These are phyloP conservation scores for Yamadazyma triangularis DNA, from an alignment of 1,139 yeast genomes.

Conservation along the genomic window DNA sequence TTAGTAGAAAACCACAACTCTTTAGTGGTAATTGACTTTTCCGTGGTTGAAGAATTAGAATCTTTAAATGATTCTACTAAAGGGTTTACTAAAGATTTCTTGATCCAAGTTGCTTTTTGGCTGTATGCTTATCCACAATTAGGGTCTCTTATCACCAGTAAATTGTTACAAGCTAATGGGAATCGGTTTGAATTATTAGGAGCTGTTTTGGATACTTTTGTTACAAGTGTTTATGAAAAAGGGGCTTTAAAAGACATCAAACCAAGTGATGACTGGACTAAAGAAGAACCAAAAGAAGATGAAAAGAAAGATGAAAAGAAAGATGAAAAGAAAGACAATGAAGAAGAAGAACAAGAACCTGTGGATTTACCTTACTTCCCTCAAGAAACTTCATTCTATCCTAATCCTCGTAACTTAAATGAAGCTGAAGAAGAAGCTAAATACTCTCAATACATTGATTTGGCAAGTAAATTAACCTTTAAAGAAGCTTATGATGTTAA, in stretches of 20 bases:
- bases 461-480: conserved; percentile 73
- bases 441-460: conserved; percentile 42
- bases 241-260: conserved; percentile 39
- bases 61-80: conserved; percentile 54
- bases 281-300: conserved; percentile 14
- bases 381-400: conserved; percentile 54
- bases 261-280: conserved; percentile 14
- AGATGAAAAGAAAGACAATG: conserved; percentile 15
- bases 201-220: conserved; percentile 71
- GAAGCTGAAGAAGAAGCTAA: conserved; percentile 36
- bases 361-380: conserved; percentile 48
- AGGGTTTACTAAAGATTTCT: conserved; percentile 73
- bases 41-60: conserved; percentile 51
- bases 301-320: conserved; percentile 17
- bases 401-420: conserved; percentile 49
- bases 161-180: conserved; percentile 77
- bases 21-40: conserved; percentile 53
- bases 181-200: conserved; percentile 80
- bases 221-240: conserved; percentile 47
- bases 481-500: conserved; percentile 67
- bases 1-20: conserved; percentile 51
- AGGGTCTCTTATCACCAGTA: conserved; percentile 67
- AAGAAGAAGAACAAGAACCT: conserved; percentile 21
- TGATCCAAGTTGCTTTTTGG: conserved; percentile 82
- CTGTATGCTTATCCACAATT: conserved; percentile 59